Conservation (phyloP, 805 yeast species). For the Hemisphaericaspora nanyangensis region DNA sequence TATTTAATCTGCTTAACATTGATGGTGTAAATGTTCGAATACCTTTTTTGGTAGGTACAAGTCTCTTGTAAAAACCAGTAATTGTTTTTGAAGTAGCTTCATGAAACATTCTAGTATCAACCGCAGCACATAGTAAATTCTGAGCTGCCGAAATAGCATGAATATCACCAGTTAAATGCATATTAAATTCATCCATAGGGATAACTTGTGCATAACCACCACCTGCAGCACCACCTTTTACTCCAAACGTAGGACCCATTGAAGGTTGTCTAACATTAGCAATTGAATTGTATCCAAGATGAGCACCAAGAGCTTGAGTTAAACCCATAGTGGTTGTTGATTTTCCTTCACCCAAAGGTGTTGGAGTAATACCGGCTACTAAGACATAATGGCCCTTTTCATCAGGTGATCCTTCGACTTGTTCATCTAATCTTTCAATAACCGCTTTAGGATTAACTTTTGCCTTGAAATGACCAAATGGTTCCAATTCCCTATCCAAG, state of each 20-base stretch:
- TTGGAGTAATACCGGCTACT: slow-evolving; percentile 97
- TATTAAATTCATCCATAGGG: slow-evolving; percentile 98
- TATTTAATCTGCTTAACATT: slow-evolving; percentile 70
- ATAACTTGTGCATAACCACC: slow-evolving; percentile 98
- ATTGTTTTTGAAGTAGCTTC: slow-evolving; percentile 80
- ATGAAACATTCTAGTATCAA: slow-evolving; percentile 96
- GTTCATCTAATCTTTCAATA: slow-evolving; percentile 57
- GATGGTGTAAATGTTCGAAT: slow-evolving; percentile 72
- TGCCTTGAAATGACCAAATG: slow-evolving; percentile 86
- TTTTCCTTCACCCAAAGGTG: slow-evolving; percentile 98
- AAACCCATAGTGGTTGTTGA: slow-evolving; percentile 94
- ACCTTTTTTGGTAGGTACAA: slow-evolving; percentile 85
- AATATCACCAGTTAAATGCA: slow-evolving; percentile 96
- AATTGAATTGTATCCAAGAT: slow-evolving; percentile 73
- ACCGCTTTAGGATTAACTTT: slow-evolving; percentile 69
- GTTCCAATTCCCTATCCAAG: slow-evolving; percentile 73
- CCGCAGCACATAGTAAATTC: slow-evolving; percentile 91
- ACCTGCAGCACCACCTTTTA: slow-evolving; percentile 99
- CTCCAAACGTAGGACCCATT: slow-evolving; percentile 98
- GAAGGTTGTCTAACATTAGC: slow-evolving; percentile 98
- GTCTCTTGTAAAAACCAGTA: slow-evolving; percentile 73
- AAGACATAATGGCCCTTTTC: slow-evolving; percentile 82
- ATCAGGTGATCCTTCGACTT: slow-evolving; percentile 55
- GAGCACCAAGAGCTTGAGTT: slow-evolving; percentile 96
- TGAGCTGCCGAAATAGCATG: slow-evolving; percentile 95